Conservation (phyloP, 2,329 filamentous ascomycete genomes). For the Dendrostoma leiphaemia region DNA sequence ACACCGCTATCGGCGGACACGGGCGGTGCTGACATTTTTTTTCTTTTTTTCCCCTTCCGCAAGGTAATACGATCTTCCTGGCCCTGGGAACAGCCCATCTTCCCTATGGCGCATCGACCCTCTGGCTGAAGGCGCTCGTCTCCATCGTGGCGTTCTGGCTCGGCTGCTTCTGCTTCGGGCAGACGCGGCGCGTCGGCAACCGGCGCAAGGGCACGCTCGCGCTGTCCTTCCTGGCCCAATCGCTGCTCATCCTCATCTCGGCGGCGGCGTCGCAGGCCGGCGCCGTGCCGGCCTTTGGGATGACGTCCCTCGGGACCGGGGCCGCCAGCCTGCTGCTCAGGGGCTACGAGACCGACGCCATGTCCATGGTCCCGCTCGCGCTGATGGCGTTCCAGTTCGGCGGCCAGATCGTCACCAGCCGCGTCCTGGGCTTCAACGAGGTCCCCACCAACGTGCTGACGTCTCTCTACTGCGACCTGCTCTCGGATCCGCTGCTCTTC, state of each 20-base stretch:
- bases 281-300: conserved; percentile 42
- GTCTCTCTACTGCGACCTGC: conserved; percentile 51
- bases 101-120: conserved; percentile 46
- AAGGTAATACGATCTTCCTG: conserved; percentile 63
- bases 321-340: conserved; percentile 30
- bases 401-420: conserved; percentile 52
- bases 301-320: conserved; percentile 31
- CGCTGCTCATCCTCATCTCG: conserved; percentile 48
- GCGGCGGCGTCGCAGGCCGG: conserved; percentile 48
- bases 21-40: neutral
- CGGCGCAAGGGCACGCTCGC: conserved; percentile 33
- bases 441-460: conserved; percentile 57
- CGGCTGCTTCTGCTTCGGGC: conserved; percentile 49
- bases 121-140: conserved; percentile 31
- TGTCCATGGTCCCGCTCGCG: conserved; percentile 35
- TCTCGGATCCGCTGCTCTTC: conserved; percentile 50
- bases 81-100: conserved; percentile 56
- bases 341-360: conserved; percentile 33
- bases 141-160: conserved; percentile 53
- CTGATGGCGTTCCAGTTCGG: conserved; percentile 55
- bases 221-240: conserved; percentile 51
- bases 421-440: conserved; percentile 51
- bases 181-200: conserved; percentile 23
- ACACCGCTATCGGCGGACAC: neutral
- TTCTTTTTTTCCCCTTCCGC: neutral